Evolutionary conservation across 1,139 yeast genomes (phyloP), one percentile per base, ranked within the genome.

Genomic region (Scheffersomyces lignicola): DNA sequence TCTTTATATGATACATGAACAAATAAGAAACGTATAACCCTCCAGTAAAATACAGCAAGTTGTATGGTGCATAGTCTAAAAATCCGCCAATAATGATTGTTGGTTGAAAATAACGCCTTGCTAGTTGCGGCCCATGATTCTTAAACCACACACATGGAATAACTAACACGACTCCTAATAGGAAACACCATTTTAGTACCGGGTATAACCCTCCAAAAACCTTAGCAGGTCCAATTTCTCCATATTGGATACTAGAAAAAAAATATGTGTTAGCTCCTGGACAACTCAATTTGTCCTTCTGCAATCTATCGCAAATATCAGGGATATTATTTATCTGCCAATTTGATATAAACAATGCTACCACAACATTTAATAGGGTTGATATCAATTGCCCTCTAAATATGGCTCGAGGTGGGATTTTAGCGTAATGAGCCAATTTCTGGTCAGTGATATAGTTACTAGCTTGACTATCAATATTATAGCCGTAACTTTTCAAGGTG

Each of bases 1-100:
- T 66, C 45, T 69, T 75, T 45, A 78, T 58, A 51, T 65, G 60
- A 49, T 67, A 65, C 77, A 78, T 80, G 60, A 80, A 80, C 20
- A 63, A 45, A 38, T 59, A 68, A 9, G 78, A 65, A 18, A 73
- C 51, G 40, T 71, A 67, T 34, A 76, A 52, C 15, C 81, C 80
- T 18, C 76, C 73, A 13, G 78, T 70, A 44, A 60, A 64, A 58
- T 77, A 80, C 56, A 71, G 64, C 42, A 80, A 51, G 52, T 78
- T 78, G 45, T 72, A 76, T 8, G 85, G 84, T 17, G 78, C 78
- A 45, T 62, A 73, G 33, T 58, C 51, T 24, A 68, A 44, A 49
- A 73, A 67, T 14, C 77, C 78, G 22, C 70, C 72, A 31, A 75
- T 58, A 30, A 75, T 58, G 35, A 66, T 58, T n/a, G 77, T 64